Evolutionary conservation across 2,329 filamentous ascomycete genomes (phyloP), one percentile per base, ranked within the genome.

Genomic region (Thelonectria blattea): DNA sequence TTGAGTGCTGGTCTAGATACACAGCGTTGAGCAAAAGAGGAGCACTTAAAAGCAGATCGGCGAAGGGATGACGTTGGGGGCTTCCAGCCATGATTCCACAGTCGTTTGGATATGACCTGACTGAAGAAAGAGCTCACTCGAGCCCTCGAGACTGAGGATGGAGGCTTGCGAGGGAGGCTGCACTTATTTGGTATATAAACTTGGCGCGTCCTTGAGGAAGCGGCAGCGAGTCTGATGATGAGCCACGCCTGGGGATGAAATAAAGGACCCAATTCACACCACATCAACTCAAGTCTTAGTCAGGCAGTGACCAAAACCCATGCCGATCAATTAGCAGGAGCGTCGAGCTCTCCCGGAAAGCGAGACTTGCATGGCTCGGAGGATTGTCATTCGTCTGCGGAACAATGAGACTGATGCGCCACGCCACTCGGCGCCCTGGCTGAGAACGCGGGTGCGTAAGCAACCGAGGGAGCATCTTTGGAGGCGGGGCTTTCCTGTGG

Each of bases 1-100:
- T 73, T 70, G 68, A 72, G 65, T 72, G 69, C 70, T 73, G 73
- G 69, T 73, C 72, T 73, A 74, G 67, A 73, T 71, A 72, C 69
- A 69, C 64, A 73, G 71, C 69, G 71, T 66, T 64, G 72, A 72
- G 61, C 69, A 68, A 69, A 71, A 73, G 64, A 71, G 63, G 60
- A 71, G 62, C 69, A 68, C 65, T 69, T 65, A 64, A 71, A 62
- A 68, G 62, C 62, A 67, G 63, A 69, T 59, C 60, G 58, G 60
- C 43, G 48, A 62, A 55, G 67, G 48, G 56, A 47, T 57, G 61
- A 63, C 48, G 50, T 30, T 51, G 32, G 45, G 34, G 42, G 49
- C 12, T 5, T 49, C 39, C 42, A 48, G 48, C 37, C 34, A 60
- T 27, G 52, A 30, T 46, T 22, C 42, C 41, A 45, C 41, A 11